Base-by-base conservation (phyloP, 176 grass and related monocot genomes). In the Phragmites australis region DNA sequence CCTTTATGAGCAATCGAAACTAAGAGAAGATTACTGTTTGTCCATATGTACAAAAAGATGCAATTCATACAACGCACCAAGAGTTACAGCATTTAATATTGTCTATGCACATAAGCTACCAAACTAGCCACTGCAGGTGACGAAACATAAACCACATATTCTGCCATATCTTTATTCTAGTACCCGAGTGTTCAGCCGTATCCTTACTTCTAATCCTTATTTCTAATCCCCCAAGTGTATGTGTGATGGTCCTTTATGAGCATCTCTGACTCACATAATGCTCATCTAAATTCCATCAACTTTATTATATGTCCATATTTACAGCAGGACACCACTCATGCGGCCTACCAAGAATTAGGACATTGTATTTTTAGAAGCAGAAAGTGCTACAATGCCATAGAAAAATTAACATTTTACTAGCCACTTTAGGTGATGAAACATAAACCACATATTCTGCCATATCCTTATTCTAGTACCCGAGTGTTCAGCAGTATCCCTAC, bases 281-380 rank as follows among this genome's bases (percentile, higher is more conserved):
- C 68, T 45, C 81, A 88, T 32, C 81, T 80, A 84, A 84, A 84
- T 88, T 67, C 68, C 81, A 84, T 84, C 87, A 80, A 60, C 15
- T 10, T 74, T 22, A 79, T 30, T 88, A 19, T 88, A 6, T 74
- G 81, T 61, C 81, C 86, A 88, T 74, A 79, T 88, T 83, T 88
- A 88, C 75, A 83, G 74, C 81, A 74, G 43, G 60, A 48, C 1
- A 2, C 86, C 79, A 60, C 86, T 88, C 51, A 79, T 50, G 50
- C 41, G 0, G 51, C 68, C 59, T 58, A 47, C 81, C 68, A 88
- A 88, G 86, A 88, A 88, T 88, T 70, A 82, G 87, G 82, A 76
- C 82, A 82, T 61, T 56, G 43, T 43, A 65, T 14, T 6, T 6
- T 30, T 46, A 1, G 60, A 5, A 37, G 34, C 34, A 37, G 34